These are phyloP conservation scores for Zangia roseola DNA, from an alignment of 768 basidiomycete species.

Conservation along the genomic window DNA sequence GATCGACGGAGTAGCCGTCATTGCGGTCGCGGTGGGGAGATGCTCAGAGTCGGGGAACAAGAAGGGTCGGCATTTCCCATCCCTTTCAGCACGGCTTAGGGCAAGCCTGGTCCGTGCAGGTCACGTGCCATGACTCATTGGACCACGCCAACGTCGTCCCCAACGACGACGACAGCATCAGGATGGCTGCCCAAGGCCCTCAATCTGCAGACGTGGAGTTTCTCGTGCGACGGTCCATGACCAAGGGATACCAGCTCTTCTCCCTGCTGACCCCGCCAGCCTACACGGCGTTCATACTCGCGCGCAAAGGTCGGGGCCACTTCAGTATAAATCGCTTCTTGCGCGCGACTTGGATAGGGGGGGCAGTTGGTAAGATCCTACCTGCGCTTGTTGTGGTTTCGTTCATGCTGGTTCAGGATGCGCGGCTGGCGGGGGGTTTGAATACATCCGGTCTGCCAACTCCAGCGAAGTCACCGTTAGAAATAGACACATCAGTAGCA, in stretches of 20 bases:
- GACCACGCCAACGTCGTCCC: not conserved
- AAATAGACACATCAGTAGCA: slow-evolving; percentile 46
- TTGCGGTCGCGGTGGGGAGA: slow-evolving; percentile 14
- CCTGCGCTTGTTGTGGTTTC: not conserved
- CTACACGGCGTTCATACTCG: slow-evolving; percentile 54
- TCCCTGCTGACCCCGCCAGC: slow-evolving; percentile 63
- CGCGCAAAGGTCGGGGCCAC: slow-evolving; percentile 52
- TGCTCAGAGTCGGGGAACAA: slow-evolving; percentile 15
- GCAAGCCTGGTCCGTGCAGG: slow-evolving; percentile 32
- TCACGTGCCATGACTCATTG: slow-evolving; percentile 24
- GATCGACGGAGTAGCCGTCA: slow-evolving; percentile 33
- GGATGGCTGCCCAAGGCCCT: slow-evolving; percentile 16
- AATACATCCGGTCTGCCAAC: slow-evolving; percentile 59
- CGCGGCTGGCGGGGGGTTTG: slow-evolving; percentile 51
- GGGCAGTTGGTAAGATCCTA: slow-evolving; percentile 43
- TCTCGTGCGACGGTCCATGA: slow-evolving; percentile 64
- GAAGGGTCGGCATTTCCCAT: slow-evolving; percentile 17
- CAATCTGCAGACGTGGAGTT: slow-evolving; percentile 61
- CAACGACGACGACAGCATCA: slow-evolving; percentile 5
- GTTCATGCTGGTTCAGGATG: slow-evolving; percentile 26
- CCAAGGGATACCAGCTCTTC: slow-evolving; percentile 63
- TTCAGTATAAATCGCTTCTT: slow-evolving; percentile 62
- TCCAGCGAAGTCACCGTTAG: slow-evolving; percentile 50
- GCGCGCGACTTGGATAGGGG: slow-evolving; percentile 73
- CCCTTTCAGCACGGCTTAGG: slow-evolving; percentile 19